Evolutionary conservation across 2,329 filamentous ascomycete genomes (phyloP), one percentile per base, ranked within the genome.

Genomic region (Xylaria arbuscula): DNA sequence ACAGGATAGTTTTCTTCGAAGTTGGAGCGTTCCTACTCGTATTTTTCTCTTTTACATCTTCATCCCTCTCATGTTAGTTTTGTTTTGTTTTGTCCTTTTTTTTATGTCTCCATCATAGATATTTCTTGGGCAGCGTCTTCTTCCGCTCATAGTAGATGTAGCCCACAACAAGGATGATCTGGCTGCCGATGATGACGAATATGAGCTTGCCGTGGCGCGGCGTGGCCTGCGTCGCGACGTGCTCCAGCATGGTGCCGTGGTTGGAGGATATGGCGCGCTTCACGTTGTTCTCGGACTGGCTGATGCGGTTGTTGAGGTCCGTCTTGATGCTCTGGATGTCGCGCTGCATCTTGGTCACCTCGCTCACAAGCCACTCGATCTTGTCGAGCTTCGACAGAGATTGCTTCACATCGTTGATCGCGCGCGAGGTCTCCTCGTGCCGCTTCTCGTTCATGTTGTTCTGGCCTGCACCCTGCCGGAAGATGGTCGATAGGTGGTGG

Each of bases 41-140:
- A 24, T 64, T 45, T 22, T 47, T 10, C 38, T 40, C 45, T 19
- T 9, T 48, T 48, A 4, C 1, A 48, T 22, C 45, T 28, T 28
- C 5, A 3, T 28, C 28, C 28, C 28, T 28, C 5, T 28, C 28
- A 28, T 28, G 28, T 28, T 42, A 13, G 13, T 7, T 17, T n/a
- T 42, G 9, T 48, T 48, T 47, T 47, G 19, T 36, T 10, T 28
- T 24, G 22, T n/a, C 42, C 1, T 28, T 15, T 42, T 55, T 38
- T 50, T 53, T 57, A 5, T 47, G 45, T 19, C 7, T 59, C 17
- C 84, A 28, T 28, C 28, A 97, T 78, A 97, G 82, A 80, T 94
- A 98, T 83, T 98, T 98, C 86, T 97, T 97, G n/a, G 93, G 93
- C 80, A 89, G 88, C 71, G 85, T 89, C 81, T 91, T 88, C 77